Base-by-base conservation (phyloP, 2,329 filamentous ascomycete species). In the Simplicillium aogashimaense region DNA sequence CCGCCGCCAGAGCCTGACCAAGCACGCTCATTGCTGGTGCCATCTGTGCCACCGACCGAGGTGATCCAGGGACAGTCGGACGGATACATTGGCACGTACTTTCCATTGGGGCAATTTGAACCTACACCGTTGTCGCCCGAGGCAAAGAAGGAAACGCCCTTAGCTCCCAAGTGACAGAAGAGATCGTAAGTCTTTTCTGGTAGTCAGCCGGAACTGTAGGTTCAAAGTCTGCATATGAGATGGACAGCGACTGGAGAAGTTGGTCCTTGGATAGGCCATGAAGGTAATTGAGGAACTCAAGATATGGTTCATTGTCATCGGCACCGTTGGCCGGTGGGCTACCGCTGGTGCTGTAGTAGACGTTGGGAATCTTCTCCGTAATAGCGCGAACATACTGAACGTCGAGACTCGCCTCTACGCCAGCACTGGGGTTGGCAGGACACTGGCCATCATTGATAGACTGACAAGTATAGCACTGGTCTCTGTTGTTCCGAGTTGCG, bases 231-330 rank as follows among this genome's bases (percentile, higher is more conserved):
- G 59, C 64, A 52, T 77, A 77, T 12, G 30, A 32, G 30, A 12
- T 32, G 11, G 30, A 32, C 6, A 39, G 33, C 7, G 30, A 20
- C 2, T 34, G 18, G 8, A 30, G 37, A 2, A 34, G 11, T 30
- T 17, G 14, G 5, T 39, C 20, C 31, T 28, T 25, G 5, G 20
- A 25, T 6, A 32, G 30, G 13, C 12, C n/a, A 7, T 10, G 16
- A n/a, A 39, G 17, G 18, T 39, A 34, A n/a, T 34, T 29, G 30
- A 39, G 37, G 18, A 16, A 29, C 11, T 18, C 25, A 10, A 37
- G 17, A 13, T 38, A 85, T 1, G 79, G 79, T 60, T 83, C 80
- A 55, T 83, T 81, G 14, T 25, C 9, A 6, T 5, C 20, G 9
- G 5, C 20, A 6, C 20, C 20, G 20, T 6, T 25, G 20, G 20